Evolutionary conservation across 495 filamentous ascomycete genomes (phyloP).

Genomic region (Neurospora sp.): DNA sequence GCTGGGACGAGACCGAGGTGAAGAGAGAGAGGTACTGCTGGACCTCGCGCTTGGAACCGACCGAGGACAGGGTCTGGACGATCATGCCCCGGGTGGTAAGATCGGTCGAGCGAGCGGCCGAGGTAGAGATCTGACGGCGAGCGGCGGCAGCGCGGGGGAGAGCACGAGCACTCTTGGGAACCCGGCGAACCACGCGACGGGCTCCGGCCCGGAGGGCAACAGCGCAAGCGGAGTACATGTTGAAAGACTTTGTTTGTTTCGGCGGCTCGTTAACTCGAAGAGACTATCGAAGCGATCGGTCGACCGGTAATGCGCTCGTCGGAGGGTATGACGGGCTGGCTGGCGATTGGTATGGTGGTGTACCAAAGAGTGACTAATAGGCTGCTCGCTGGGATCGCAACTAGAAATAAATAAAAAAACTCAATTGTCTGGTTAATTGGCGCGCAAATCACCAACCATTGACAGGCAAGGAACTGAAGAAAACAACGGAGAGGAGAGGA

Average conservation of each 20-base stretch:
- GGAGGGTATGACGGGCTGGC: background rate
- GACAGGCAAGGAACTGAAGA: constrained; percentile 11
- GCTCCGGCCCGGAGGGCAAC: constrained; percentile 34
- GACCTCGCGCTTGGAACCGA: constrained; percentile 93
- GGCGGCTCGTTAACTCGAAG: background rate
- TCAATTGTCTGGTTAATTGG: constrained; percentile 12
- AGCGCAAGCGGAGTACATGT: constrained; percentile 27
- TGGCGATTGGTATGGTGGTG: background rate
- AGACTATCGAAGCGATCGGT: background rate
- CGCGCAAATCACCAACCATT: constrained; percentile 14
- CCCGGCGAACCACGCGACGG: constrained; percentile 30
- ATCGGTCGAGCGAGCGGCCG: constrained; percentile 31
- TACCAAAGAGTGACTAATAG: background rate
- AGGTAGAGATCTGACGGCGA: constrained; percentile 22
- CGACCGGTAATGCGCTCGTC: background rate
- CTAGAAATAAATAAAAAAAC: background rate
- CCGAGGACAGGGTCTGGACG: constrained; percentile 88
- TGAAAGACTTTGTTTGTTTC: constrained; percentile 2
- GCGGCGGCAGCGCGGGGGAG: constrained; percentile 14
- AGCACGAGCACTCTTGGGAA: constrained; percentile 18
- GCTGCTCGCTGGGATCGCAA: background rate
- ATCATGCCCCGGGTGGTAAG: constrained; percentile 73
- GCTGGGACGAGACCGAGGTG: constrained; percentile 91
- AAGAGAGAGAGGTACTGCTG: constrained; percentile 98
- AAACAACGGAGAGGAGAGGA: constrained; percentile 4